Conservation (phyloP, 495 filamentous ascomycete genomes). For the Hyaloscypha finlandica region DNA sequence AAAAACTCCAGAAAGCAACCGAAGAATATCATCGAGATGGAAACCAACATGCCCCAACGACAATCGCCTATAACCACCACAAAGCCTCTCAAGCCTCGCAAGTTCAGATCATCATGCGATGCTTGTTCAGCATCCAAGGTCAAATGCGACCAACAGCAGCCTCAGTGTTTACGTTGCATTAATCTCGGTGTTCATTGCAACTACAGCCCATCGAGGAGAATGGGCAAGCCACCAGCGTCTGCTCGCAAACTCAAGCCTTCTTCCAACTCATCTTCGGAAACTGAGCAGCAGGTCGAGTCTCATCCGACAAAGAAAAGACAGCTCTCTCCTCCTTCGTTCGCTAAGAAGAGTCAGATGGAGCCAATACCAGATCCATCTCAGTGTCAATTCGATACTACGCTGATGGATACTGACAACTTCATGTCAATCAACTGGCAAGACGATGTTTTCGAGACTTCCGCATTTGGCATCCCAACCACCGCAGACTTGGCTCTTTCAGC, state of each 20-base stretch:
- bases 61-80: not conserved
- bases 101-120: slow-evolving; percentile 43
- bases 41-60: not conserved
- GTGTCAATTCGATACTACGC: not conserved
- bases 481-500: not conserved
- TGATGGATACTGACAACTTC: slow-evolving; percentile 11
- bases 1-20: too few species aligned
- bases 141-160: slow-evolving; percentile 41
- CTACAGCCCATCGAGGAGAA: slow-evolving; percentile 42
- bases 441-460: slow-evolving; percentile 1
- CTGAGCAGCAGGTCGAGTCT: not conserved
- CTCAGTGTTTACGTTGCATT: slow-evolving; percentile 39
- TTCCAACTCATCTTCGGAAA: slow-evolving; percentile 6
- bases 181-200: slow-evolving; percentile 41
- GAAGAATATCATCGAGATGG: slow-evolving; percentile 4
- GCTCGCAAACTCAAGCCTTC: slow-evolving; percentile 5
- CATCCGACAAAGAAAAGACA: slow-evolving; percentile 13
- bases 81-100: slow-evolving; percentile 21
- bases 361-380: not conserved
- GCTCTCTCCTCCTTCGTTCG: slow-evolving; percentile 11
- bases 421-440: slow-evolving; percentile 15
- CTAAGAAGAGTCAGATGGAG: not conserved
- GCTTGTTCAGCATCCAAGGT: slow-evolving; percentile 42
- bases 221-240: slow-evolving; percentile 26
- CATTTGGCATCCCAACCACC: not conserved